Base-by-base conservation (phyloP, 2,329 filamentous ascomycete species). In the Stemphylium beticola region DNA sequence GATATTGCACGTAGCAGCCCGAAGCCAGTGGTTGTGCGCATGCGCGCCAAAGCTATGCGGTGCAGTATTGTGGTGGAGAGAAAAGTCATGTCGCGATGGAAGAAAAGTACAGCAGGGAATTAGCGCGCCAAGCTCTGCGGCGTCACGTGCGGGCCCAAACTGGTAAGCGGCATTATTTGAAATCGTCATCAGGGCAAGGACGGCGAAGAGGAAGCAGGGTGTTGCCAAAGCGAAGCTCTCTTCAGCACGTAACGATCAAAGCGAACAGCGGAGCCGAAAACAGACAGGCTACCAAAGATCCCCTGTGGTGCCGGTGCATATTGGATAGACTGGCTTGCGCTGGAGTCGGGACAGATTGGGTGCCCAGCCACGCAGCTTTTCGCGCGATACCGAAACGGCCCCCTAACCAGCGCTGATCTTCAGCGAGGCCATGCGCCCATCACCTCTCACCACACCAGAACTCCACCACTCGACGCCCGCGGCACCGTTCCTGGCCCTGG, bases 401-500 rank as follows among this genome's bases (percentile, higher is more conserved):
- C 59, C 62, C 58, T 59, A 62, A 60, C 56, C 46, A 51, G 50
- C 53, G 57, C 56, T 53, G 61, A 66, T 66, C 63, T 55, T 57
- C 60, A 54, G 52, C 51, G 55, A 59, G 60, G 60, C 55, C 55
- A 60, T 60, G 58, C 61, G 56, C 60, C 62, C 64, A 65, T 66
- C 64, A 57, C 59, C 60, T 62, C 61, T 61, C 63, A 67, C 63
- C 54, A 60, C 66, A 60, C 53, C 54, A 60, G 54, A 52, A 54
- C 57, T 58, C 58, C 62, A 59, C 66, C 59, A 58, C 55, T 60
- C 60, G 48, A 57, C 63, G 57, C 51, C 66, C 59, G 60, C 65
- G 61, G 61, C 66, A 58, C 56, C 24, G 55, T 57, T 58, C 62
- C 60, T 54, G 58, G 63, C 65, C 66, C 59, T 61, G 60, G 61